A percentile compares a stretch with the other conserved stretches of the same genome.
Evolutionary conservation across 805 yeast species (phyloP).

Genomic region (Pichia californica): DNA sequence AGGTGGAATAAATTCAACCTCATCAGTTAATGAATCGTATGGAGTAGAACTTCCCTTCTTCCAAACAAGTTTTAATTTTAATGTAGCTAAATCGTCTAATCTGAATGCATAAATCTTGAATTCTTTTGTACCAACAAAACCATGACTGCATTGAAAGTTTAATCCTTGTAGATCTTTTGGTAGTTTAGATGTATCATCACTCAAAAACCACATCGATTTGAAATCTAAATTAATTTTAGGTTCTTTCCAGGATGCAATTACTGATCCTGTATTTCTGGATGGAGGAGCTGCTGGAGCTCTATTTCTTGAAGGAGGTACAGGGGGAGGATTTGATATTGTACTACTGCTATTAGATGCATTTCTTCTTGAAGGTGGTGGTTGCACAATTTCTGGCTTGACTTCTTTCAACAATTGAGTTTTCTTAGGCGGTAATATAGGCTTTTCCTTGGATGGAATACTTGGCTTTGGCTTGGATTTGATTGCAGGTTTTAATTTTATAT

Average conservation of each 20-base stretch:
- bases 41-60: slow-evolving; percentile 21
- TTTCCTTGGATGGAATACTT: slow-evolving; percentile 4
- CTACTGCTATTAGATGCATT: not conserved
- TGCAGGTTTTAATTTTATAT: not conserved
- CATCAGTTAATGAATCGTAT: slow-evolving; percentile 23
- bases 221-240: slow-evolving; percentile 40
- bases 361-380: slow-evolving; percentile 7
- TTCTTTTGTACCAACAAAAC: slow-evolving; percentile 23
- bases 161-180: slow-evolving; percentile 36
- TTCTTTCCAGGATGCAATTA: slow-evolving; percentile 19
- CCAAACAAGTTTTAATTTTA: slow-evolving; percentile 36
- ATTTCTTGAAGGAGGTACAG: slow-evolving; percentile 32
- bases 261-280: slow-evolving; percentile 7
- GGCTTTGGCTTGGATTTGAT: slow-evolving; percentile 7
- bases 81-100: slow-evolving; percentile 37
- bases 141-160: slow-evolving; percentile 28
- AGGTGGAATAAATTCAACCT: slow-evolving; percentile 34
- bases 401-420: not conserved
- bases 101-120: slow-evolving; percentile 33
- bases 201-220: slow-evolving; percentile 41
- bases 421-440: slow-evolving; percentile 10
- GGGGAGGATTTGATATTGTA: slow-evolving; percentile 18
- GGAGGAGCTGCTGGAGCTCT: slow-evolving; percentile 20
- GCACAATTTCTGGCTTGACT: slow-evolving; percentile 1
- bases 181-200: slow-evolving; percentile 21